Evolutionary conservation across 495 filamentous ascomycete species (phyloP).

Genomic region (Tuber umbilicatum): DNA sequence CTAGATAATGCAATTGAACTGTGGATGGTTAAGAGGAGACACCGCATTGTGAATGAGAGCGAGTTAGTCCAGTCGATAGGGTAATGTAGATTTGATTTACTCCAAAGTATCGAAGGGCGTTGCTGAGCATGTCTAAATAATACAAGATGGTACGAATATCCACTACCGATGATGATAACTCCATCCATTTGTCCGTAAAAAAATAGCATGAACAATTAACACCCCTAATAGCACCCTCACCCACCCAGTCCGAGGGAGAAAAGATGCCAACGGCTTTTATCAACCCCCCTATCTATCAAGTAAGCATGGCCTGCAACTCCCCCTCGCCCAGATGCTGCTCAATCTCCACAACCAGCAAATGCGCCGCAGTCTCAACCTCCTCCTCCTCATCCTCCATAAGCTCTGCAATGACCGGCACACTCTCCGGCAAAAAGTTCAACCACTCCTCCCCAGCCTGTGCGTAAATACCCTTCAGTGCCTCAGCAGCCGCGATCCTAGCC

Average conservation of each 20-base stretch:
- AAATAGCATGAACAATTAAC: neutral
- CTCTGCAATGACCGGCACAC: constrained; percentile 89
- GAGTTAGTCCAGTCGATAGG: neutral
- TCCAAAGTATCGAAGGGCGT: neutral
- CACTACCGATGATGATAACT: neutral
- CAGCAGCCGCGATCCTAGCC: constrained; percentile 68
- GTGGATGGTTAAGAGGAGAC: neutral
- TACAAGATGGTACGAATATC: neutral
- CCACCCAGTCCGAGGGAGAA: neutral
- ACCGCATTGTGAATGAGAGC: neutral
- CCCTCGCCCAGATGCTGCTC: constrained; percentile 81
- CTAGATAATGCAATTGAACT: neutral
- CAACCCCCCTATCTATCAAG: constrained; percentile 45
- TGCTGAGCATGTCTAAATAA: neutral
- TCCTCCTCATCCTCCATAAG: constrained; percentile 94
- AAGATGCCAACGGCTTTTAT: neutral
- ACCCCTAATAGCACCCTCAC: neutral
- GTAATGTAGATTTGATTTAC: neutral
- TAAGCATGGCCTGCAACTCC: constrained; percentile 76
- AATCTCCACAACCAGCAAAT: constrained; percentile 78
- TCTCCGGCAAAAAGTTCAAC: constrained; percentile 81
- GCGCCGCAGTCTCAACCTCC: constrained; percentile 75
- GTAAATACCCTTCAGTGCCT: constrained; percentile 70
- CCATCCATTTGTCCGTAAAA: neutral
- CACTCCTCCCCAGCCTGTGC: constrained; percentile 81